Percentiles rank a stretch among this genome's conserved stretches.
Evolutionary conservation across 306 rosid genomes (phyloP).

Genomic region (Cyamopsis tetragonoloba): DNA sequence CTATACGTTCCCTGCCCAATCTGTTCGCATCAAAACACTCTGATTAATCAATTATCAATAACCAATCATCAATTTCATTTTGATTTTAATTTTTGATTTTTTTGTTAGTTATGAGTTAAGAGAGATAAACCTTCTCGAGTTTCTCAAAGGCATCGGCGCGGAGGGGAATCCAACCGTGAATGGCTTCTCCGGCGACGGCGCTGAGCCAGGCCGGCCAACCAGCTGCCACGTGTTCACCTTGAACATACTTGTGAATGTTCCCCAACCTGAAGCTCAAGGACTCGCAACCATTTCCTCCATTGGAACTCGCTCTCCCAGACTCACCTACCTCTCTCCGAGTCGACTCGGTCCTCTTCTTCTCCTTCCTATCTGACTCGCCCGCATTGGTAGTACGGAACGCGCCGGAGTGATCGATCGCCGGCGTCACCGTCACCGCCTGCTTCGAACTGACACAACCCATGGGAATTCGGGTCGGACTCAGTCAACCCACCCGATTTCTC

Average conservation of each 20-base stretch:
- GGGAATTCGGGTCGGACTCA: slow-evolving; percentile 14
- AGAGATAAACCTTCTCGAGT: slow-evolving; percentile 72
- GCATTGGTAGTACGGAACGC: slow-evolving; percentile 43
- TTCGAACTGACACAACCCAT: slow-evolving; percentile 94
- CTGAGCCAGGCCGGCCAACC: slow-evolving; percentile 98
- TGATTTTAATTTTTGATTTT: too few species aligned
- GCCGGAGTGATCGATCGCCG: slow-evolving; percentile 75
- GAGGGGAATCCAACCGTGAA: slow-evolving; percentile 92
- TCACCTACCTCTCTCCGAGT: slow-evolving; percentile 65
- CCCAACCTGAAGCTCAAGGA: slow-evolving; percentile 75
- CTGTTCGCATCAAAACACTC: slow-evolving; percentile 29
- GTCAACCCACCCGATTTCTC: neutral
- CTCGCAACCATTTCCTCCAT: slow-evolving; percentile 53
- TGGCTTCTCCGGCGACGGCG: slow-evolving; percentile 95
- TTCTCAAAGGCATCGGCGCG: slow-evolving; percentile 79
- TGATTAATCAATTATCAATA: neutral
- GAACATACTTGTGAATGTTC: slow-evolving; percentile 64
- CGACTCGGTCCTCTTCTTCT: slow-evolving; percentile 40
- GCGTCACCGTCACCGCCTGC: slow-evolving; percentile 87
- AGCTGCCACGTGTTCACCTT: slow-evolving; percentile 79
- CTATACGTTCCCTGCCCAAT: slow-evolving; percentile 96
- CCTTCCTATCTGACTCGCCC: slow-evolving; percentile 30
- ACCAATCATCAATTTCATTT: too few species aligned
- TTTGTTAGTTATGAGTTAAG: too few species aligned
- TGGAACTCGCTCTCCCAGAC: slow-evolving; percentile 69